These are phyloP conservation scores for Hanseniaspora sp. DNA, from an alignment of 1,139 yeast genomes.

Conservation along the genomic window DNA sequence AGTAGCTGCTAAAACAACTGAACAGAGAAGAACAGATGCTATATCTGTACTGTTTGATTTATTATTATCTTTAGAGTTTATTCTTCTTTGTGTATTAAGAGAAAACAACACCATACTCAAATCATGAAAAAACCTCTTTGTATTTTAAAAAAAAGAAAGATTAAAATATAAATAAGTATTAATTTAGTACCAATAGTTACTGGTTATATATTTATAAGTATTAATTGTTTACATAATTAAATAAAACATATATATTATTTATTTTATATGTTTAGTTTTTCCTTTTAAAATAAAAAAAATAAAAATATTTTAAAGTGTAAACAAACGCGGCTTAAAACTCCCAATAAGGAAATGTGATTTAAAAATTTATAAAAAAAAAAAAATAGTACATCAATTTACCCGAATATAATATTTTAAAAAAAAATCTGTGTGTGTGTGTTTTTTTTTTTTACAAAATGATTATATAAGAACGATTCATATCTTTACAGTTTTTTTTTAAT, in stretches of 20 bases:
- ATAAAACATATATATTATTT: too few species aligned
- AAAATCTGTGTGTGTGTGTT: not conserved
- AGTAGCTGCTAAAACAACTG: conserved; percentile 25
- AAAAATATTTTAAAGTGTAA: not conserved
- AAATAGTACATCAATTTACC: not conserved
- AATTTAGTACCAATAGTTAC: too few species aligned
- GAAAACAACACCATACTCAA: conserved; percentile 2
- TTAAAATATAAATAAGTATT: too few species aligned
- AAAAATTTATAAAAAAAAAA: not conserved
- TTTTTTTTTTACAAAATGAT: too few species aligned
- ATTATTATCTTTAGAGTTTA: not conserved
- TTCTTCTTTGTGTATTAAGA: not conserved
- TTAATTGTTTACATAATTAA: too few species aligned
- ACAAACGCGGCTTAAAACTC: not conserved
- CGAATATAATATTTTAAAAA: conserved; percentile 32
- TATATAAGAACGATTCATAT: too few species aligned
- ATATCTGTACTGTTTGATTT: not conserved
- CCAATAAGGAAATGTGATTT: not conserved
- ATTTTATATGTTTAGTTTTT: not conserved
- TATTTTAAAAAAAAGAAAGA: not conserved
- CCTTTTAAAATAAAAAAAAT: not conserved
- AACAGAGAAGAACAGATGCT: conserved; percentile 5
- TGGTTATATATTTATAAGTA: too few species aligned
- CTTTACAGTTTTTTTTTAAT: too few species aligned
- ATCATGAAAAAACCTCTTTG: not conserved